Conservation (phyloP, 352 stramenopile genomes). For the Phytophthora ramorum region DNA sequence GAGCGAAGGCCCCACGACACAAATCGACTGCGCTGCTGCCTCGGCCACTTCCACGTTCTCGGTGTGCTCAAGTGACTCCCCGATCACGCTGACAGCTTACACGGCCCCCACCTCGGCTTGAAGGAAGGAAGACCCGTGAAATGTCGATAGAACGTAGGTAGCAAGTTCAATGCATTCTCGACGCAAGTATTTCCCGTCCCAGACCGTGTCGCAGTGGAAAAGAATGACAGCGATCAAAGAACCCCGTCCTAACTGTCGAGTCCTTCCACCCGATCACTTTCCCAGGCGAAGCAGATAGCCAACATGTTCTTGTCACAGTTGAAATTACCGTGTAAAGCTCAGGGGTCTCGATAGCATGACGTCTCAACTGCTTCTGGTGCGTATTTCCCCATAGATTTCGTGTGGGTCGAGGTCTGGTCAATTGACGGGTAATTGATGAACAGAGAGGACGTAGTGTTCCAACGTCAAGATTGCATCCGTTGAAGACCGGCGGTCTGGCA, state of each 20-base stretch:
- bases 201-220: slow-evolving; percentile 9
- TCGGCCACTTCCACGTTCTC: slow-evolving; percentile 38
- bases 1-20: slow-evolving; percentile 48
- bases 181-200: background rate
- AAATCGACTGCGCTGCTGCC: slow-evolving; percentile 55
- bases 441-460: slow-evolving; percentile 21
- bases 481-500: slow-evolving; percentile 4
- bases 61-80: slow-evolving; percentile 46
- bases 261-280: slow-evolving; percentile 4
- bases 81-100: slow-evolving; percentile 59
- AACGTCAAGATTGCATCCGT: slow-evolving; percentile 4
- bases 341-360: slow-evolving; percentile 14
- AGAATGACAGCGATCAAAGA: background rate
- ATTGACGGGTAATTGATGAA: slow-evolving; percentile 1
- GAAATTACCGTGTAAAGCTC: slow-evolving; percentile 6
- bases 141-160: background rate
- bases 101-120: slow-evolving; percentile 33
- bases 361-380: slow-evolving; percentile 30
- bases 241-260: slow-evolving; percentile 26
- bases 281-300: background rate
- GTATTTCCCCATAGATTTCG: slow-evolving; percentile 1
- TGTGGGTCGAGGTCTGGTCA: background rate
- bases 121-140: background rate
- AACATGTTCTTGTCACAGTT: slow-evolving; percentile 19
- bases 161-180: slow-evolving; percentile 10